Evolutionary conservation across 306 rosid species (phyloP).

Genomic region (Malus sylvestris): DNA sequence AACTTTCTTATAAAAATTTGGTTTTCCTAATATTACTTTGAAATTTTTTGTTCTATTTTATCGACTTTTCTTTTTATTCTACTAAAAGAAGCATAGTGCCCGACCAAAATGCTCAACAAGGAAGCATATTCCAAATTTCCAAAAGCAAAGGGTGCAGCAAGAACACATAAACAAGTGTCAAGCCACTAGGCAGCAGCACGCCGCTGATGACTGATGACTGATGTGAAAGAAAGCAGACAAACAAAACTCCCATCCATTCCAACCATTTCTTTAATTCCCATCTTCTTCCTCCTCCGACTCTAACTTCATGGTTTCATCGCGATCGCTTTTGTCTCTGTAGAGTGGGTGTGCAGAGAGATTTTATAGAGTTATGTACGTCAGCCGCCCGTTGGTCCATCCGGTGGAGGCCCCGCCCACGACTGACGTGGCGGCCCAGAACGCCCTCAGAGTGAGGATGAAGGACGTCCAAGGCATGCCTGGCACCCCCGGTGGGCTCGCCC

Average conservation of each 20-base stretch:
- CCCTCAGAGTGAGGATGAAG: slow-evolving; percentile 29
- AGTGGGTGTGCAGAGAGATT: neutral
- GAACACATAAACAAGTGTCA: neutral
- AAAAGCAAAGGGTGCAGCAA: neutral
- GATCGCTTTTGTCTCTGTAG: neutral
- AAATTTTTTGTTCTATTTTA: too few relatives aligned
- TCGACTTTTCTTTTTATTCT: too few relatives aligned
- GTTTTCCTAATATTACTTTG: too few relatives aligned
- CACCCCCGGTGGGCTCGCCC: slow-evolving; percentile 26
- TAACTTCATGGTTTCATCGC: neutral
- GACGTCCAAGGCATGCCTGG: slow-evolving; percentile 47
- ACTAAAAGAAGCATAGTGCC: neutral
- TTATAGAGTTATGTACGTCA: slow-evolving; percentile 13
- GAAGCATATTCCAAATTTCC: neutral
- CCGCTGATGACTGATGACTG: neutral
- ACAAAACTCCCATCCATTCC: neutral
- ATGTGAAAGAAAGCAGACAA: neutral
- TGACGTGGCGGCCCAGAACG: slow-evolving; percentile 14
- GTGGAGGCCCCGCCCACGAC: slow-evolving; percentile 33
- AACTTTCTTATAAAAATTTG: too few relatives aligned
- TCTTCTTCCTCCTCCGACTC: neutral
- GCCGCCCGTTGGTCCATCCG: slow-evolving; percentile 44
- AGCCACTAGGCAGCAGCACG: neutral
- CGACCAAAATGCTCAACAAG: neutral
- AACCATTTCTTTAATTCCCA: neutral